Percentiles rank a stretch among this genome's conserved stretches.
These are phyloP conservation scores for Leonotis leonurus DNA, from an alignment of 257 asterid species.

Conservation along the genomic window DNA sequence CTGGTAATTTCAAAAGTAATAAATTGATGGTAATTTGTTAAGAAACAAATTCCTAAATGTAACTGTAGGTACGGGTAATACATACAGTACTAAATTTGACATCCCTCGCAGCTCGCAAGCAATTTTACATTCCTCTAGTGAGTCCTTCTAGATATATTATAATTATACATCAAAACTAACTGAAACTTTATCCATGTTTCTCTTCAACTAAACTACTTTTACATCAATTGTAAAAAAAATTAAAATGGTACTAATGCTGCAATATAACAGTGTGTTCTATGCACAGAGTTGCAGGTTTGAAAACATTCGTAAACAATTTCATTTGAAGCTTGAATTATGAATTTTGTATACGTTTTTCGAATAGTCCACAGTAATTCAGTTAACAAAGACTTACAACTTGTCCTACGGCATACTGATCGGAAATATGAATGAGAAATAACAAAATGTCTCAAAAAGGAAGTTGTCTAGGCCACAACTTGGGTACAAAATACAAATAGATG, in stretches of 20 bases:
- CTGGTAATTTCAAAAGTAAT: not conserved
- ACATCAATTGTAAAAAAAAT: not conserved
- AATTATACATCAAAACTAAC: not conserved
- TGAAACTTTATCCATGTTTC: not conserved
- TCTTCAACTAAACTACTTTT: not conserved
- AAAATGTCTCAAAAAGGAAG: not conserved
- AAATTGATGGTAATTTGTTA: not conserved
- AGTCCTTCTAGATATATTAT: not conserved
- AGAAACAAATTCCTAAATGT: too few species aligned
- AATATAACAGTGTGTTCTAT: not conserved
- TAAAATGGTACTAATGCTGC: not conserved
- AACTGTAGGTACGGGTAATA: too few species aligned
- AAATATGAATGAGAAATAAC: not conserved
- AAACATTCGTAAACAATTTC: not conserved
- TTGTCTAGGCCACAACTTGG: not conserved
- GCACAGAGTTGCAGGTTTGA: not conserved
- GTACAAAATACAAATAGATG: conserved; percentile 7
- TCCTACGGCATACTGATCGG: not conserved
- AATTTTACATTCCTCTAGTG: not conserved
- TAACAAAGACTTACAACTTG: not conserved
- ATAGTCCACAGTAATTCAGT: not conserved
- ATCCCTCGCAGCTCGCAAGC: not conserved
- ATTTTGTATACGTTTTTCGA: not conserved
- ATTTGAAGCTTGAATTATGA: not conserved
- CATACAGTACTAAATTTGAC: not conserved